Base-by-base conservation (phyloP, 345 rosid species). In the Theobroma cacao region DNA sequence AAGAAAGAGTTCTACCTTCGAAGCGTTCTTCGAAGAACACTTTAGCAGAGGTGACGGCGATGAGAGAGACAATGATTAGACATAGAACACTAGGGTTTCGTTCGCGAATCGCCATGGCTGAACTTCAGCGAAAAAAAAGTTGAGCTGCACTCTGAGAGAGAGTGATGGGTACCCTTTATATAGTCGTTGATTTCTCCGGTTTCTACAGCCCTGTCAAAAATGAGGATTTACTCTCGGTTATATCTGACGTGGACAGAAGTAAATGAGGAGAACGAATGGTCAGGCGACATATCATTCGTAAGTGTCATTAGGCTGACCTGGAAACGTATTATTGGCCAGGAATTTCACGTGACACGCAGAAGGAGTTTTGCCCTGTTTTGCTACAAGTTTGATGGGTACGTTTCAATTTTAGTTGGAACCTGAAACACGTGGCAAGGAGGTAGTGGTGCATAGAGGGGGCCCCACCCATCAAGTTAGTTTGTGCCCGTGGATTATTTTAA, bases 11-110 rank as follows among this genome's bases (percentile, higher is more conserved):
- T 30, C n/a, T 89, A 96, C 99, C 98, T 28, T 91, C 93, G 78
- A 94, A 95, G 11, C 91, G 97, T 41, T 95, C 99, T 80, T 95
- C 99, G 83, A 97, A 97, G 86, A 91, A 87, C 72, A 93, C 94
- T 47, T 80, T 69, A 12, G 98, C 92, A 9, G 91, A 88, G 9
- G 90, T 90, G 81, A 89, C 64, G 47, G 87, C 87, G 0, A 87
- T 40, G 20, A 91, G 81, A 17, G 85, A 58, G 62, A 89, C 26
- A 4, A 92, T 76, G 9, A 86, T 41, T 30, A 85, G 38, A 60
- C 80, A 80, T 69, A 85, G 33, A 67, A 82, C n/a, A 34, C 5
- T 84, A 81, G 88, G 85, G 84, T 76, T 80, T 64, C 70, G 77
- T 72, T 84, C 79, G 30, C 0, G 43, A 48, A 22, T 40, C 81